Evolutionary conservation across 2,329 filamentous ascomycete genomes (phyloP), one percentile per base, ranked within the genome.

Genomic region (Dothidotthia symphoricarpi): DNA sequence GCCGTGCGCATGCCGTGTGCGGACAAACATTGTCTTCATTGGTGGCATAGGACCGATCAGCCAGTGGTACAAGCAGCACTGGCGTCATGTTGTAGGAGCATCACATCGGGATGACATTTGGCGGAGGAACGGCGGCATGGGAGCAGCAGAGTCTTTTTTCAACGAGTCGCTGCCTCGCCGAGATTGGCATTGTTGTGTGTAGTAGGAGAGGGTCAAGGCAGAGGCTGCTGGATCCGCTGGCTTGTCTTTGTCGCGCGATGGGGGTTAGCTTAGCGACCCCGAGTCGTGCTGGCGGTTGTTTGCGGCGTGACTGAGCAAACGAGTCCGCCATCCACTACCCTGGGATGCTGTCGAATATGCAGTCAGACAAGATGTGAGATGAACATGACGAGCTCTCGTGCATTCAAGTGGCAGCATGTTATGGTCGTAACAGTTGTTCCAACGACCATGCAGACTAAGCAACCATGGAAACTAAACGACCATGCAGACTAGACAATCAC

Each of bases 1-100:
- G 47, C 48, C 44, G 57, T 58, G 56, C 51, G 47, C 49, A 26
- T 29, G 31, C 39, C 43, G 54, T 37, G 22, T 37, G 24, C 19
- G 35, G 39, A 26, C 31, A 25, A n/a, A 34, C 15, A 35, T 34
- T 16, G 44, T 37, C 33, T 31, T 47, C 43, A 49, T 49, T 47
- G 53, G 52, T 19, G 31, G 28, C 13, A 15, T 22, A 25, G 19
- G 29, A 32, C 41, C 38, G 36, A 38, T 42, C 28, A 43, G 31
- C 22, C 33, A 24, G 39, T 24, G 24, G 34, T 25, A 17, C 39
- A 44, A 26, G 14, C 34, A 31, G 39, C 29, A 43, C 25, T 48
- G 45, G 47, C 39, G 46, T 52, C 36, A 53, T 30, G 33, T 28
- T 31, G 37, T 45, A 31, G 24, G 35, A 30, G 31, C 38, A 22